Evolutionary conservation across 768 basidiomycete species (phyloP).

Genomic region (Kwoniella sp.): DNA sequence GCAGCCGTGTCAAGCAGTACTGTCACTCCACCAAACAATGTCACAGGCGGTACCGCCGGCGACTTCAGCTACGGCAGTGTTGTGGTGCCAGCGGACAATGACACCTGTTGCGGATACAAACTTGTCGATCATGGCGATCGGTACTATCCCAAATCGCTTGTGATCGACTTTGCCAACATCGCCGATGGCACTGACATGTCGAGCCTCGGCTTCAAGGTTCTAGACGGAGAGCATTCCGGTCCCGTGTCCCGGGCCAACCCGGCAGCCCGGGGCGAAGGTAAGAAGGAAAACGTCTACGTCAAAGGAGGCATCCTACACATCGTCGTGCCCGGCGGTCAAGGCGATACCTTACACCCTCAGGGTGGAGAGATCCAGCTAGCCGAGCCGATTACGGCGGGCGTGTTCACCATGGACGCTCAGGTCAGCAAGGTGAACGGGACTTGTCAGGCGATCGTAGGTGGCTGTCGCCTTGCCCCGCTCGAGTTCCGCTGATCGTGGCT

Average conservation of each 20-base stretch:
- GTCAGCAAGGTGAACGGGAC: not conserved
- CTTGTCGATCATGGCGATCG: not conserved
- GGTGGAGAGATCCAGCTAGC: not conserved
- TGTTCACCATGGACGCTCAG: conserved; percentile 4
- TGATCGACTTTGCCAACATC: not conserved
- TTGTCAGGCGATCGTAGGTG: conserved; percentile 5
- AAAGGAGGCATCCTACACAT: not conserved
- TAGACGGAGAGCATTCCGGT: not conserved
- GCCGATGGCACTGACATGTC: not conserved
- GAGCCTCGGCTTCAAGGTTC: not conserved
- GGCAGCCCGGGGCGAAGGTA: not conserved
- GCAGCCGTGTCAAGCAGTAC: too few species aligned
- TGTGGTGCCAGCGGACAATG: too few species aligned
- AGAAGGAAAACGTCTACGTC: conserved; percentile 1
- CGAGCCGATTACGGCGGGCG: not conserved
- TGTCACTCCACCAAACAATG: too few species aligned
- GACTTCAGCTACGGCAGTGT: not conserved
- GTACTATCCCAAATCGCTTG: not conserved
- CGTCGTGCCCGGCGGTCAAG: not conserved
- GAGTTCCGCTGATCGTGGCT: not conserved
- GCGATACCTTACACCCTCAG: not conserved
- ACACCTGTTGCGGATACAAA: conserved; percentile 1
- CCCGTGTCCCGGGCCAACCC: not conserved
- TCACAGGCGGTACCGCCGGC: too few species aligned
- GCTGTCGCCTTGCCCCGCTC: not conserved